Evolutionary conservation across 2,329 filamentous ascomycete species (phyloP).

Genomic region (Calycina herbarum): DNA sequence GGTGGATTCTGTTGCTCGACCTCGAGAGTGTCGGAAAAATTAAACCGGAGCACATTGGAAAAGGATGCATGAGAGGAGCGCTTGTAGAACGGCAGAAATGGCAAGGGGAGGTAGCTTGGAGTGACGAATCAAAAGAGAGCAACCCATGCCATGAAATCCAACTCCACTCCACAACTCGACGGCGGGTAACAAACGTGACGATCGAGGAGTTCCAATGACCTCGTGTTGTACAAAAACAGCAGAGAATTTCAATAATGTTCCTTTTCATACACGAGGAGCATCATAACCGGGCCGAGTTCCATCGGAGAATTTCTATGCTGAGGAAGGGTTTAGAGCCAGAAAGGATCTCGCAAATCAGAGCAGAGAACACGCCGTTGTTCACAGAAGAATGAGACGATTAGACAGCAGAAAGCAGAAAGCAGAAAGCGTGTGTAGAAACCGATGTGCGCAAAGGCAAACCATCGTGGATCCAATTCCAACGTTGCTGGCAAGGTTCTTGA

Average conservation of each 20-base stretch:
- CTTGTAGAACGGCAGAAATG: background rate
- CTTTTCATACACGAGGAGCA: background rate
- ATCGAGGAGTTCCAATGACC: background rate
- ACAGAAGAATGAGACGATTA: background rate
- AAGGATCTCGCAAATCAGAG: background rate
- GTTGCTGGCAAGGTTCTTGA: too few relatives aligned
- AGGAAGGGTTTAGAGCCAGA: background rate
- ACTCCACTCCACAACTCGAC: background rate
- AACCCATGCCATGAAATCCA: background rate
- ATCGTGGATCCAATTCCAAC: too few relatives aligned
- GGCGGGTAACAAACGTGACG: background rate
- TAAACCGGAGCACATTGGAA: slow-evolving; percentile 3
- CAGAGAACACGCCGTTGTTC: background rate
- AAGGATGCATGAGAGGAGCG: slow-evolving; percentile 10
- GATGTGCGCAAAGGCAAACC: too few relatives aligned
- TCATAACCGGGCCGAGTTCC: background rate
- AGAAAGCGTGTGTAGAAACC: background rate
- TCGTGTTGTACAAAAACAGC: background rate
- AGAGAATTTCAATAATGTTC: background rate
- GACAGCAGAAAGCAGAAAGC: background rate
- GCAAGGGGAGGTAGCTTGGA: background rate
- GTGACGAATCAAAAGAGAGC: background rate
- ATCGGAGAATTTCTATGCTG: slow-evolving; percentile 1
- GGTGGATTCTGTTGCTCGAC: background rate
- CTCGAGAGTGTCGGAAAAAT: slow-evolving; percentile 16